These are phyloP conservation scores for Skeletonema marinoi DNA, from an alignment of 108 stramenopile genomes.

Conservation along the genomic window DNA sequence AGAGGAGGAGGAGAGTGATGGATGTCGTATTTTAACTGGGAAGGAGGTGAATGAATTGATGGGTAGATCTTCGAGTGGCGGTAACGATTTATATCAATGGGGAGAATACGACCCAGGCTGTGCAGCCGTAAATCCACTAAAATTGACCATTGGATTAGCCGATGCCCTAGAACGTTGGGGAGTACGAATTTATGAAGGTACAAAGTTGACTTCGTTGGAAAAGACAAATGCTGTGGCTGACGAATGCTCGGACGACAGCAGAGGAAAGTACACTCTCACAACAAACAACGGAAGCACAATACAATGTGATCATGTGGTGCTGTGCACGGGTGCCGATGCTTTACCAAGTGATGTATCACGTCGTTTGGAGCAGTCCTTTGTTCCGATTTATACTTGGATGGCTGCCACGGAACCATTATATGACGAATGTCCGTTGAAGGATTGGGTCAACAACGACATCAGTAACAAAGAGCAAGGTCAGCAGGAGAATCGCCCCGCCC, in stretches of 20 bases:
- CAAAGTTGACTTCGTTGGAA: slow-evolving; percentile 21
- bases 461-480: neutral
- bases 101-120: slow-evolving; percentile 39
- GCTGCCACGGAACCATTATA: slow-evolving; percentile 31
- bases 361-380: slow-evolving; percentile 27
- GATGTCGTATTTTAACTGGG: slow-evolving; percentile 7
- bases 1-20: slow-evolving; percentile 14
- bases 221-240: neutral
- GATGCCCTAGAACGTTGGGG: slow-evolving; percentile 35
- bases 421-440: slow-evolving; percentile 24
- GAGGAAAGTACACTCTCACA: slow-evolving; percentile 24
- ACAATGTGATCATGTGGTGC: slow-evolving; percentile 40
- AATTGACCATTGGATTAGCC: slow-evolving; percentile 31
- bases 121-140: slow-evolving; percentile 31
- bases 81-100: slow-evolving; percentile 25
- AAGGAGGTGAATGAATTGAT: slow-evolving; percentile 29
- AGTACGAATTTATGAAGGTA: slow-evolving; percentile 27
- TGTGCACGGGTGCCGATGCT: slow-evolving; percentile 36
- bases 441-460: neutral
- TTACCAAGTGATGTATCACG: slow-evolving; percentile 1
- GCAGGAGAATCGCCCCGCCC: slow-evolving; percentile 1
- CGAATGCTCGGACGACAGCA: neutral
- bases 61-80: slow-evolving; percentile 10
- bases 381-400: slow-evolving; percentile 47
- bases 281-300: slow-evolving; percentile 21